Evolutionary conservation across 2,329 filamentous ascomycete genomes (phyloP).

Genomic region (Pseudogymnoascus sp.): DNA sequence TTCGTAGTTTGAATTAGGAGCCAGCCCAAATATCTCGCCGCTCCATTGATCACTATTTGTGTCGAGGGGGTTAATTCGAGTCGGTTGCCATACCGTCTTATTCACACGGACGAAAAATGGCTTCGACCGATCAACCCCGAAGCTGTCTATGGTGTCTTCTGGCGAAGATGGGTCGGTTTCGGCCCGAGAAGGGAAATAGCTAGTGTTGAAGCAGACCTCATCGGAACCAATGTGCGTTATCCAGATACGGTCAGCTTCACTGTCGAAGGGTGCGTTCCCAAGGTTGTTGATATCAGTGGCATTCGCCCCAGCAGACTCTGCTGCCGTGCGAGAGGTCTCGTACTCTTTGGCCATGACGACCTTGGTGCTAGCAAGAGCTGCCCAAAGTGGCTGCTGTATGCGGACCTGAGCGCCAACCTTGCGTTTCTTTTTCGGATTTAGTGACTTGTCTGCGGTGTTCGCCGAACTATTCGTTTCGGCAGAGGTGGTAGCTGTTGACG

Average conservation of each 20-base stretch:
- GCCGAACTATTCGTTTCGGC: conserved; percentile 37
- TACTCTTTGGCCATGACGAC: conserved; percentile 92
- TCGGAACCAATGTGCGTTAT: conserved; percentile 73
- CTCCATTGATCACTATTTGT: conserved; percentile 55
- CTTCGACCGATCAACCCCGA: conserved; percentile 60
- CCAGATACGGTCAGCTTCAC: conserved; percentile 68
- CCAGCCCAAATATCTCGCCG: conserved; percentile 62
- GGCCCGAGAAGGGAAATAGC: conserved; percentile 44
- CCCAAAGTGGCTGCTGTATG: conserved; percentile 88
- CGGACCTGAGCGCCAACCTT: conserved; percentile 88
- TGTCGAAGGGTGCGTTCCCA: conserved; percentile 67
- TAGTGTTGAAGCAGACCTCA: conserved; percentile 70
- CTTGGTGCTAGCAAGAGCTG: conserved; percentile 89
- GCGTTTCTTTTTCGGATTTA: conserved; percentile 70
- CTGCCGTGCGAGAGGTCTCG: conserved; percentile 70
- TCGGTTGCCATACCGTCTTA: conserved; percentile 72
- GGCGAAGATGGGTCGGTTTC: conserved; percentile 31
- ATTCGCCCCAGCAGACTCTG: conserved; percentile 67
- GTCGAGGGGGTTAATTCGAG: conserved; percentile 54
- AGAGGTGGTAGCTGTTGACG: conserved; percentile 45
- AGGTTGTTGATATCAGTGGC: conserved; percentile 72
- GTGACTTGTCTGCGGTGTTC: conserved; percentile 35
- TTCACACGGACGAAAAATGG: conserved; percentile 76
- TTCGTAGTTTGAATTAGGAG: conserved; percentile 69
- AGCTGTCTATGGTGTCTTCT: neutral